Base-by-base conservation (phyloP, 192 early-diverging fungal genomes). In the Globomyces pollinis-pini region DNA sequence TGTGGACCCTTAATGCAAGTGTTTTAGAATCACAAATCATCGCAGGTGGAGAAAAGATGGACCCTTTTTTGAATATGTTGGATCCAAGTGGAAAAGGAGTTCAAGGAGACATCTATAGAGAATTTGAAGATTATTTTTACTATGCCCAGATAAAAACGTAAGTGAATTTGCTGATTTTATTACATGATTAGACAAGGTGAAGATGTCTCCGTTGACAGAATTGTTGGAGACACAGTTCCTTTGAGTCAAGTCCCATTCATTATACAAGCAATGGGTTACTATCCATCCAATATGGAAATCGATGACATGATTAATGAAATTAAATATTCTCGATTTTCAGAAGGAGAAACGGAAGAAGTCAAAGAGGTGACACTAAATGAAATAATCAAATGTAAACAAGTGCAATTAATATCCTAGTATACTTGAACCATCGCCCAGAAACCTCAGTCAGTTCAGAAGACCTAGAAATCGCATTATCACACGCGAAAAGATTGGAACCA, bases 51-150 rank as follows among this genome's bases (percentile, higher is more conserved):
- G 64, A 65, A 20, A 69, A 63, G 2, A 43, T 80, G 34, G 74
- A 73, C 36, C 78, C 81, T 9, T 83, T 76, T 45, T 57, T 83
- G 50, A 63, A 78, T 42, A 66, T 83, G 71, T 56, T 83, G 31
- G 70, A 77, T 59, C 58, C 63, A 16, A 35, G 20, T 33, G 62
- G 62, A n/a, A 13, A 15, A 9, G 57, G 31, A 21, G 45, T 52
- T 2, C 41, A 36, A 12, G 69, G 61, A 9, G 44, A 56, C 18
- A 62, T 83, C 9, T 78, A 78, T 56, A 43, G 65, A 47, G 81
- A 83, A 53, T 73, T 83, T 70, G 81, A 83, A 66, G 81, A 83
- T 59, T 83, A 83, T 53, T 83, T 83, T 41, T 83, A 80, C 54
- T 80, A 76, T 60, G 78, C 79, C 13, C 81, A 83, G 53, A 62